Percentiles rank a stretch among this genome's conserved stretches.
These are phyloP conservation scores for Volvox reticuliferus DNA, from an alignment of 139 green algal species.

Conservation along the genomic window DNA sequence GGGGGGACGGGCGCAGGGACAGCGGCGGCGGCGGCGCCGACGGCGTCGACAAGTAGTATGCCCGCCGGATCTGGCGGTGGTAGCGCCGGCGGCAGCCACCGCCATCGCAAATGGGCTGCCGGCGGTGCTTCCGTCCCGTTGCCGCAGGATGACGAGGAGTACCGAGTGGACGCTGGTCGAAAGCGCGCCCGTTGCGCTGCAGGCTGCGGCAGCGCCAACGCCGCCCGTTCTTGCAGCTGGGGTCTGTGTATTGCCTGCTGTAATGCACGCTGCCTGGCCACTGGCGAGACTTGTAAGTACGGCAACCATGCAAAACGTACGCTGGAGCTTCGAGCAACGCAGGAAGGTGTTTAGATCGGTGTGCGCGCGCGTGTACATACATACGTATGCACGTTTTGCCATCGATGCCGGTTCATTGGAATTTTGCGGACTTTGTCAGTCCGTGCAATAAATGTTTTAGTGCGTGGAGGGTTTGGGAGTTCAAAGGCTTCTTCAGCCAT, in stretches of 20 bases:
- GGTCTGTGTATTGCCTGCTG: slow-evolving; percentile 29
- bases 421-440: no score
- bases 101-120: background rate
- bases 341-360: background rate
- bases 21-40: background rate
- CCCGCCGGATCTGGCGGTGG: background rate
- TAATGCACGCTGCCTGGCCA: background rate
- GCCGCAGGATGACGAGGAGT: background rate
- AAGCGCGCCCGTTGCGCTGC: slow-evolving; percentile 27
- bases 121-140: background rate
- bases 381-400: no score
- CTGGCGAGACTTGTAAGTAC: slow-evolving; percentile 35
- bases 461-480: no score
- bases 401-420: no score
- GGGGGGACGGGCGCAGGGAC: background rate
- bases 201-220: slow-evolving; percentile 36
- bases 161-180: background rate
- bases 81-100: background rate
- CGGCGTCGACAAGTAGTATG: background rate
- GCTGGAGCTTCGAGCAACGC: background rate
- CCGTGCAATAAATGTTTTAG: no score
- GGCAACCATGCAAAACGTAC: slow-evolving; percentile 39
- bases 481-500: no score
- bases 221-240: slow-evolving; percentile 20
- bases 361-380: no score